Percentiles rank a stretch among this genome's conserved stretches.
Conservation (phyloP, 495 filamentous ascomycete genomes). For the Pyrenopolyporus hunteri region DNA sequence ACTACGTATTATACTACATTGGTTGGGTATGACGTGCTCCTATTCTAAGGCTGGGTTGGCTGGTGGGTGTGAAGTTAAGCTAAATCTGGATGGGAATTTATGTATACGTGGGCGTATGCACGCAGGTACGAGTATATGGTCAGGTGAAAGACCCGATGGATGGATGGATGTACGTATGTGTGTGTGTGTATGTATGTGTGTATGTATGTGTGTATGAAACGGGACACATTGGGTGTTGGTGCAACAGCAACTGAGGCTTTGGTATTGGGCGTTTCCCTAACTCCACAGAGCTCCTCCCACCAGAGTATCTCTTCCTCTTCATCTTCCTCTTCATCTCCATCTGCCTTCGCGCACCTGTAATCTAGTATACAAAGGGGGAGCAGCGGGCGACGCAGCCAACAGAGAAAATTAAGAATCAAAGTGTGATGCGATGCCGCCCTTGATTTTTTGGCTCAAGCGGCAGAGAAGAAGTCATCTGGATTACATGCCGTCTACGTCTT, state of each 20-base stretch:
- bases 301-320: not conserved
- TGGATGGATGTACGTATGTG: not conserved
- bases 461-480: conserved; percentile 2
- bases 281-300: not conserved
- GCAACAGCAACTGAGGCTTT: conserved; percentile 1
- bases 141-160: not conserved
- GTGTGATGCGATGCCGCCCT: not conserved
- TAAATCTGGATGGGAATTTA: too few relatives aligned
- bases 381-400: not conserved
- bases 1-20: too few relatives aligned
- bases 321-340: too few relatives aligned
- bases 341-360: conserved; percentile 9
- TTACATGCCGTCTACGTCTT: conserved; percentile 4
- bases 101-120: too few relatives aligned
- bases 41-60: too few relatives aligned
- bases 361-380: conserved; percentile 35
- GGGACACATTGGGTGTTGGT: not conserved
- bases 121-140: too few relatives aligned
- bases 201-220: not conserved
- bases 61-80: too few relatives aligned
- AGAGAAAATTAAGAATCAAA: not conserved
- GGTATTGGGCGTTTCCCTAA: not conserved
- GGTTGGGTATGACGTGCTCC: too few relatives aligned
- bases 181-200: not conserved
- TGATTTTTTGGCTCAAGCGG: not conserved